Evolutionary conservation across 805 yeast species (phyloP), one percentile per base, ranked within the genome.

Genomic region (Cyberlindnera japonica): DNA sequence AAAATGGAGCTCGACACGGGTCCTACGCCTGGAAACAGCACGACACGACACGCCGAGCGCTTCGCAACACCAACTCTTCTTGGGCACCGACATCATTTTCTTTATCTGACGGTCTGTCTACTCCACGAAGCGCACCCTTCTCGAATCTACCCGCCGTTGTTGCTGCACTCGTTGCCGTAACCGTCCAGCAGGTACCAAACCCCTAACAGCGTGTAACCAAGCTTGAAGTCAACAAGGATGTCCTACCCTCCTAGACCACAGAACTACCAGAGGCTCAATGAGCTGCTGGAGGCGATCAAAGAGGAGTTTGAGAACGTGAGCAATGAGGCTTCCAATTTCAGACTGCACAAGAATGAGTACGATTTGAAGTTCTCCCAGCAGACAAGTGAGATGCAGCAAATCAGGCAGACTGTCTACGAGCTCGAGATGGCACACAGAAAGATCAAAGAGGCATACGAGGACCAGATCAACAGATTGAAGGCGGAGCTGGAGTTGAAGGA

Each of bases 361-460:
- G 98, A 91, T 64, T 70, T 83, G 53, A 90, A 90, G 61, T 81
- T 88, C 60, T 82, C 77, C 59, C 97, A 90, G 66, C 97, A 91
- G 65, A 81, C 88, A 42, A 84, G 82, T 38, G 99, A 93, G 64
- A 81, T 91, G 77, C 90, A 89, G 59, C 95, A 86, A 61, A 89
- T 91, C 43, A 78, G 96, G 57, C 95, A 89, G 58, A 87, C 96
- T 10, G 95, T 91, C 21, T 89, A 82, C 59, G 98, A 93, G 61
- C 75, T 91, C 55, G 97, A 91, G 63, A 77, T 83, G 75, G 91
- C 95, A 28, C 98, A 91, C 68, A 75, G 95, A 53, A 86, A 87
- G 60, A 85, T 93, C 75, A 90, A 91, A 67, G 97, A 91, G 58
- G 89, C 90, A 34, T 93, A 91, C 65, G 97, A 91, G 63, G 95